phyloP scores from a whole-genome alignment of 352 stramenopile species.

The Blastocystis sp. region DNA sequence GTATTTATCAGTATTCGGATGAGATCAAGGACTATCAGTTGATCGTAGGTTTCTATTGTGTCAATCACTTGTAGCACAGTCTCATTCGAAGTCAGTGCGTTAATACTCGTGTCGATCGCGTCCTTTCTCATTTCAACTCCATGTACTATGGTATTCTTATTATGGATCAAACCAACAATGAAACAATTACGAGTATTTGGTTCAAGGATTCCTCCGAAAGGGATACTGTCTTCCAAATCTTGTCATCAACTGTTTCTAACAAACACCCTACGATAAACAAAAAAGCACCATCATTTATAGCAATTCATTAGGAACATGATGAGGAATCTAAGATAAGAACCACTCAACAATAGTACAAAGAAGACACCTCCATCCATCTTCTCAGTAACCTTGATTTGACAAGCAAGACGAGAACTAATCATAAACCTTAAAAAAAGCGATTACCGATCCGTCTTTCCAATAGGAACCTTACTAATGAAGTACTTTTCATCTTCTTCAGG shows the following conservation, averaged over 20 bases:
- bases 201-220: background rate
- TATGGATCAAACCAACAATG: slow-evolving; percentile 36
- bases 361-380: slow-evolving; percentile 52
- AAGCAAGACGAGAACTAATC: slow-evolving; percentile 56
- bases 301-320: slow-evolving; percentile 54
- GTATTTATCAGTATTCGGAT: slow-evolving; percentile 25
- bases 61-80: background rate
- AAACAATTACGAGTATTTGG: slow-evolving; percentile 43
- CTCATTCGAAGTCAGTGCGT: slow-evolving; percentile 5
- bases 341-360: slow-evolving; percentile 1
- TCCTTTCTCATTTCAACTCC: slow-evolving; percentile 12
- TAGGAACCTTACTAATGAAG: slow-evolving; percentile 53
- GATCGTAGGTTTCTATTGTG: background rate
- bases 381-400: slow-evolving; percentile 48
- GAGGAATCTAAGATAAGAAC: slow-evolving; percentile 40
- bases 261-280: slow-evolving; percentile 55
- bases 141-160: slow-evolving; percentile 52
- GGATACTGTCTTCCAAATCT: background rate
- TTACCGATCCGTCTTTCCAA: slow-evolving; percentile 46
- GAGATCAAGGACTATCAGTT: slow-evolving; percentile 4
- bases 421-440: background rate
- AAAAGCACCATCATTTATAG: slow-evolving; percentile 48
- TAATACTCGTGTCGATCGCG: slow-evolving; percentile 26
- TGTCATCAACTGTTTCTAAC: slow-evolving; percentile 49
- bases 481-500: background rate